phyloP scores from a whole-genome alignment of 139 green algal species.

The Micractinium conductrix region DNA sequence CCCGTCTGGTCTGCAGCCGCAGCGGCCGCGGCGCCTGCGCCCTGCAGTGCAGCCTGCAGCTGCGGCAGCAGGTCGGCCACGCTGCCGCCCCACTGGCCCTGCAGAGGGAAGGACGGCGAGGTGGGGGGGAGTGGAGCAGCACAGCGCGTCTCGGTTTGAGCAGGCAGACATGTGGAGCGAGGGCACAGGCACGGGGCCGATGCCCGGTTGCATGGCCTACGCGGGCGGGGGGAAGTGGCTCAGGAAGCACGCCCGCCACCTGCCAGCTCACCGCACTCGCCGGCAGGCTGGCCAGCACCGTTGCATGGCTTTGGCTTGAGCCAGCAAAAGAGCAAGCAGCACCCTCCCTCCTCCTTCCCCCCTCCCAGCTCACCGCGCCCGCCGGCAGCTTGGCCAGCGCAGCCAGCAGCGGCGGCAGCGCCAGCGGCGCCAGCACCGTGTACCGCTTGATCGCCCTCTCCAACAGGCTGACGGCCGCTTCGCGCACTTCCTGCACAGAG shows the following conservation, averaged over 20 bases:
- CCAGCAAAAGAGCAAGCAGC: too few relatives aligned
- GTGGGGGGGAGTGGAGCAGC: too few relatives aligned
- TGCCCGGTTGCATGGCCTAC: too few relatives aligned
- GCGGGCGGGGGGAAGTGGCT: neutral
- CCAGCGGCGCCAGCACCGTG: constrained; percentile 47
- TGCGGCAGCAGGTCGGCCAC: constrained; percentile 9
- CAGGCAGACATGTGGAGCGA: too few relatives aligned
- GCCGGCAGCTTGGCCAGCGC: constrained; percentile 59
- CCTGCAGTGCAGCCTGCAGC: constrained; percentile 7
- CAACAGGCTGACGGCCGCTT: constrained; percentile 38
- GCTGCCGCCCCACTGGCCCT: neutral
- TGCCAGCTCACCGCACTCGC: neutral
- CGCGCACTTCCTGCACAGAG: neutral
- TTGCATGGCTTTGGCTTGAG: too few relatives aligned
- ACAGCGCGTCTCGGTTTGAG: too few relatives aligned
- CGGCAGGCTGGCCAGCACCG: too few relatives aligned
- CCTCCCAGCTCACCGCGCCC: neutral
- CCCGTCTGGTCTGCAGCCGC: constrained; percentile 16
- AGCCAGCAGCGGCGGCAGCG: constrained; percentile 51
- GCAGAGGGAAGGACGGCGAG: too few relatives aligned
- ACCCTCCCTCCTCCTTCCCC: too few relatives aligned
- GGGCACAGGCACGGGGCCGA: too few relatives aligned
- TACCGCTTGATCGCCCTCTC: constrained; percentile 69
- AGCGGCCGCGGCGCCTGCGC: neutral
- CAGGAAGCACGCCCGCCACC: neutral